Evolutionary conservation across 2,329 filamentous ascomycete species (phyloP), one percentile per base, ranked within the genome.

Genomic region (Talaromyces marneffei): DNA sequence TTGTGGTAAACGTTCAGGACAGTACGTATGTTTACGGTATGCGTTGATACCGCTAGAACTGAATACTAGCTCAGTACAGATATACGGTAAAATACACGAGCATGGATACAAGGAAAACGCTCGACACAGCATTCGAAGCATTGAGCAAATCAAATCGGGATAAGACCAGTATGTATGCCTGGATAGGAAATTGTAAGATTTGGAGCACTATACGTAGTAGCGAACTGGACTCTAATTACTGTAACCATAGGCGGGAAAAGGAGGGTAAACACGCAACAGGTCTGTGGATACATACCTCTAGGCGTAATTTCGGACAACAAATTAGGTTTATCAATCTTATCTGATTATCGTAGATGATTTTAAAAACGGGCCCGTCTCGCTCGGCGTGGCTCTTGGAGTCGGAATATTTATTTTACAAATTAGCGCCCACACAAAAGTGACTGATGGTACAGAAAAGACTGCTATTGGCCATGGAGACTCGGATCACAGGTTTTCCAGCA

Each of bases 251-350:
- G n/a, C n/a, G n/a, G n/a, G n/a, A n/a, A n/a, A n/a, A n/a, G n/a
- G n/a, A n/a, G n/a, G n/a, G n/a, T n/a, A n/a, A n/a, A n/a, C n/a
- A n/a, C n/a, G n/a, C n/a, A n/a, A n/a, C n/a, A n/a, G n/a, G n/a
- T n/a, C n/a, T n/a, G n/a, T n/a, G 16, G 25, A 50, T 12, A 50
- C n/a, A 3, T 52, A 35, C 29, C 1, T 10, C 29, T 52, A 23
- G 29, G 2, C 29, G 48, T 52, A 35, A 52, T 35, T 14, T 52
- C 33, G 10, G 7, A 10, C 3, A 23, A 3, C 29, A 33, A 14
- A 20, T 33, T 20, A 52, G 20, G n/a, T 14, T 52, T 52, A 52
- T 52, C 48, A 52, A 52, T 52, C 48, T 52, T 52, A 52, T 52
- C 48, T 35, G 48, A 52, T 52, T 20, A 23, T 52, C 48, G 33